A percentile compares a stretch with the other conserved stretches of the same genome.
These are phyloP conservation scores for Blastomyces gilchristii DNA, from an alignment of 2,329 filamentous ascomycete genomes.

Conservation along the genomic window DNA sequence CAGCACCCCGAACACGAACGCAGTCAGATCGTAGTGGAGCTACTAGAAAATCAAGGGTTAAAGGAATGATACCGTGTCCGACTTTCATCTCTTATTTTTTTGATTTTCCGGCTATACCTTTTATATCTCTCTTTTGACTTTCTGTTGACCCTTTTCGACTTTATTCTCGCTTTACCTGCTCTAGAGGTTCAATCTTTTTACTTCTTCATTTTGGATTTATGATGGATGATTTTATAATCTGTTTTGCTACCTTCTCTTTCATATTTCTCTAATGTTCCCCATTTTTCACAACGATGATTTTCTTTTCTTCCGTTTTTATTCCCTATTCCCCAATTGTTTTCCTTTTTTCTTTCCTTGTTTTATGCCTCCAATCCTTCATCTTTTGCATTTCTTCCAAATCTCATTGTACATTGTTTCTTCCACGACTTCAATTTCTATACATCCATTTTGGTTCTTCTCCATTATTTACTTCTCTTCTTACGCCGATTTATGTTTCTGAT, in stretches of 20 bases:
- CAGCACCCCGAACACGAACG: slow-evolving; percentile 79
- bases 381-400: neutral
- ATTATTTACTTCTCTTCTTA: neutral
- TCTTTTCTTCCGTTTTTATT: neutral
- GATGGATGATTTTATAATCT: neutral
- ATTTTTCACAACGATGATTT: neutral
- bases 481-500: neutral
- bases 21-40: slow-evolving; percentile 80
- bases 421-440: neutral
- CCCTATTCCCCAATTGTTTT: too few relatives aligned
- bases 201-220: slow-evolving; percentile 6
- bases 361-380: neutral
- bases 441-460: neutral
- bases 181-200: neutral
- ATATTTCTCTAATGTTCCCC: neutral
- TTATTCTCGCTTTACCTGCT: neutral
- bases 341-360: neutral
- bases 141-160: neutral
- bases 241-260: neutral
- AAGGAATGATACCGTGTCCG: slow-evolving; percentile 32
- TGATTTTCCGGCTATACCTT: neutral
- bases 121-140: neutral
- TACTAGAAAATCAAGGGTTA: slow-evolving; percentile 84
- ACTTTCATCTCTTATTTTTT: neutral
- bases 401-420: neutral